phyloP scores from a whole-genome alignment of 495 filamentous ascomycete genomes.

The Friedmanniomyces simplex region DNA sequence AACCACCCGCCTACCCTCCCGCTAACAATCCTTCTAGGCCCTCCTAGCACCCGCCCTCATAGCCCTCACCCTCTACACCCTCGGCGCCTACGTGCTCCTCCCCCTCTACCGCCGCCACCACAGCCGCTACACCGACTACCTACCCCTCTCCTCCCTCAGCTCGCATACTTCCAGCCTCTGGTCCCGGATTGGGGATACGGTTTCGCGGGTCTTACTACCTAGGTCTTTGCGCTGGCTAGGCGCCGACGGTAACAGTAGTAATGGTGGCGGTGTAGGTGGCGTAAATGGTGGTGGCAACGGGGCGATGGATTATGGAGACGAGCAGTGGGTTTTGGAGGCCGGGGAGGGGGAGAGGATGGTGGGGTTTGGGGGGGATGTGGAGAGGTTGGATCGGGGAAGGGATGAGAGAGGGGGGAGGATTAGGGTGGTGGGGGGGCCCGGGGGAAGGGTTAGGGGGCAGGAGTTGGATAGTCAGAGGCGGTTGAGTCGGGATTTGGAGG shows the following conservation, averaged over 20 bases:
- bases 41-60: slow-evolving; percentile 68
- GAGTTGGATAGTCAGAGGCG: slow-evolving; percentile 40
- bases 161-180: slow-evolving; percentile 51
- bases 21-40: slow-evolving; percentile 42
- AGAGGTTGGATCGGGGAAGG: slow-evolving; percentile 32
- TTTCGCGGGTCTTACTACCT: slow-evolving; percentile 47
- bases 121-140: slow-evolving; percentile 51
- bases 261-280: slow-evolving; percentile 30
- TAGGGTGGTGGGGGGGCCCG: slow-evolving; percentile 31
- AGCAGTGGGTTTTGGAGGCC: slow-evolving; percentile 58
- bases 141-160: slow-evolving; percentile 45
- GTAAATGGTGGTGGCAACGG: slow-evolving; percentile 17
- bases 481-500: slow-evolving; percentile 71
- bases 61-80: slow-evolving; percentile 63
- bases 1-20: not conserved
- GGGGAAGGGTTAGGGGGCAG: no score
- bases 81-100: slow-evolving; percentile 57
- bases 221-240: slow-evolving; percentile 4
- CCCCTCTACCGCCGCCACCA: slow-evolving; percentile 61
- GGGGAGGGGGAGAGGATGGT: slow-evolving; percentile 57
- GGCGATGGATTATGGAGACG: slow-evolving; percentile 30
- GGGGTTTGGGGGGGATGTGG: slow-evolving; percentile 41
- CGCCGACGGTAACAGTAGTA: slow-evolving; percentile 27
- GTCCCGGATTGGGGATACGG: slow-evolving; percentile 45
- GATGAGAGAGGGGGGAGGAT: slow-evolving; percentile 42